Evolutionary conservation across 169 alveolate species (phyloP), one percentile per base, ranked within the genome.

Genomic region (Eimeria maxima): DNA sequence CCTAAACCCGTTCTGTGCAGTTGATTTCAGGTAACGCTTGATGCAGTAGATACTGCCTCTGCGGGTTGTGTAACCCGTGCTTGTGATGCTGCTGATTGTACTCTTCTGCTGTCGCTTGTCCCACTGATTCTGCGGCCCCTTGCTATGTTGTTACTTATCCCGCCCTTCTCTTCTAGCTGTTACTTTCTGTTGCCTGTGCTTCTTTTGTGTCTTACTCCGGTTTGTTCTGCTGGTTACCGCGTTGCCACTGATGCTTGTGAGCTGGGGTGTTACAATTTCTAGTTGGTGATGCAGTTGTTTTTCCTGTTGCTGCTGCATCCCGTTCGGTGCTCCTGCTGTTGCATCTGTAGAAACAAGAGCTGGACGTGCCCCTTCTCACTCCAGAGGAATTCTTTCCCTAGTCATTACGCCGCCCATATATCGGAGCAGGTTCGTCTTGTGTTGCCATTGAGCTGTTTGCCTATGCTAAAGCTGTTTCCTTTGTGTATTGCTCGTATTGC

Each of bases 311-410:
- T 74, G 38, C 60, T 74, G 60, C 60, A 3, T 20, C 57, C 18
- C 47, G 38, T 38, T 55, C 60, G 86, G 18, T 74, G 53, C 47
- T 38, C 29, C 60, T 44, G 60, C 60, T 44, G 60, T 47, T 50
- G 53, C 33, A 5, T 13, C 69, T 80, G 71, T 24, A 98, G 99
- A 60, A 78, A 67, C 95, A 99, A 99, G 97, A 97, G 98, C 55
- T 99, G 99, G 99, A 98, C 99, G 11, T 99, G 99, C 97, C 99
- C 99, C 33, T 99, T 99, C 96, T 99, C 99, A 44, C 94, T 97
- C 53, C 98, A 98, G 86, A 97, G 99, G 73, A 99, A 98, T 96
- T 98, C 99, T 29, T 99, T 99, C 97, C 99, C 99, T 6, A 97
- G 98, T 53, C 99, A 98, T 91, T 99, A 99, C 97, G 99, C 99